Evolutionary conservation across 164 flowering plant species (phyloP).

Genomic region (Vitis riparia): DNA sequence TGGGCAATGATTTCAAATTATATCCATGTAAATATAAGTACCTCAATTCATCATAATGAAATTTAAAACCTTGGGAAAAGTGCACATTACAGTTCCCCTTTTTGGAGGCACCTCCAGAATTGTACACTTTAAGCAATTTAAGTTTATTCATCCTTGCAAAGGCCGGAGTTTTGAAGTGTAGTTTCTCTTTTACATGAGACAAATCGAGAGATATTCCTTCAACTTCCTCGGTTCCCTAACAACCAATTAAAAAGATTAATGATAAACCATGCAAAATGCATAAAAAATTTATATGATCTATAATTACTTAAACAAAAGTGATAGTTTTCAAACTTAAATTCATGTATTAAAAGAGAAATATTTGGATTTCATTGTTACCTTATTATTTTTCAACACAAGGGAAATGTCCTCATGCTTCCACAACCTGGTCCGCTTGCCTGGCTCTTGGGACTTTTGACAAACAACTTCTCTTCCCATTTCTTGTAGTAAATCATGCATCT

Average conservation of each 20-base stretch:
- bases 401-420: conserved; percentile 1
- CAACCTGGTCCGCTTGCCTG: neutral
- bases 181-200: neutral
- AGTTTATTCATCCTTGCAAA: neutral
- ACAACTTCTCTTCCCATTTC: neutral
- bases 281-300: too few relatives aligned
- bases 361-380: neutral
- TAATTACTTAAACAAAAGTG: too few relatives aligned
- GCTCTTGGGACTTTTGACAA: neutral
- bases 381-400: neutral
- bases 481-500: too few relatives aligned
- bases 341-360: too few relatives aligned
- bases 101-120: neutral
- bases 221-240: conserved; percentile 8
- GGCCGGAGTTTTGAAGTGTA: neutral
- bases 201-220: conserved; percentile 1
- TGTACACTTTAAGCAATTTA: conserved; percentile 1
- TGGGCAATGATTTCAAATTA: neutral
- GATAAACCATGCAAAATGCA: too few relatives aligned
- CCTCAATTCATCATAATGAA: conserved; percentile 2
- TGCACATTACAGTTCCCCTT: neutral
- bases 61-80: neutral
- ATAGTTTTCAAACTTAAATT: too few relatives aligned
- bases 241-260: neutral
- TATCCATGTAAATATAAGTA: neutral